These are phyloP conservation scores for Capronia coronata DNA, from an alignment of 2,329 filamentous ascomycete genomes.

Conservation along the genomic window DNA sequence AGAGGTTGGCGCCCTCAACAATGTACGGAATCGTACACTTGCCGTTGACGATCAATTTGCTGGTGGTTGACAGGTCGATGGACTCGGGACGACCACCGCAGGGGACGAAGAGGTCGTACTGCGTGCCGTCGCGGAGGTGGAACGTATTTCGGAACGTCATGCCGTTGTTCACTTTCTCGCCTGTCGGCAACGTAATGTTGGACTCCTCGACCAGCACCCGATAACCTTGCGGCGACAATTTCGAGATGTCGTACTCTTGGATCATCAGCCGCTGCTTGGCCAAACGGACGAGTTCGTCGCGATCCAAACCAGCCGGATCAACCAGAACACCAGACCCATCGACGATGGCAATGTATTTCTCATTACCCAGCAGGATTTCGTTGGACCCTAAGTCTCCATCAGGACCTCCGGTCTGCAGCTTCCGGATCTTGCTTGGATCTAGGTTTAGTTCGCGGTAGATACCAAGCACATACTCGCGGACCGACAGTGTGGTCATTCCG, in stretches of 20 bases:
- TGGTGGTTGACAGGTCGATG: constrained; percentile 83
- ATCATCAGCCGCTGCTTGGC: constrained; percentile 89
- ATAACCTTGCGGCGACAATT: constrained; percentile 82
- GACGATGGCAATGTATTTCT: constrained; percentile 93
- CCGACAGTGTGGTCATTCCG: constrained; percentile 95
- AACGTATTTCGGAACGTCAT: constrained; percentile 97
- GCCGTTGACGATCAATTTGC: constrained; percentile 81
- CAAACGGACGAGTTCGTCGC: constrained; percentile 71
- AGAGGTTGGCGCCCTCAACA: constrained; percentile 94
- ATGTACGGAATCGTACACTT: constrained; percentile 87
- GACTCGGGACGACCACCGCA: constrained; percentile 95
- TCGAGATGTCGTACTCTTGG: constrained; percentile 72
- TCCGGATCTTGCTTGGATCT: constrained; percentile 74
- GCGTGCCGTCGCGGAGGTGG: constrained; percentile 71
- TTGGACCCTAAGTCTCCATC: constrained; percentile 97
- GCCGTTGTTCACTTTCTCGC: constrained; percentile 82
- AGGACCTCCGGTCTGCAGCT: constrained; percentile 95
- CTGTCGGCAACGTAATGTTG: constrained; percentile 78
- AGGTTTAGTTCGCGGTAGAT: constrained; percentile 95
- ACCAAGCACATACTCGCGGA: constrained; percentile 90
- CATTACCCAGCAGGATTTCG: constrained; percentile 90
- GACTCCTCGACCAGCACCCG: constrained; percentile 86
- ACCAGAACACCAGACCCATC: constrained; percentile 93
- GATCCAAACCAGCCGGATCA: constrained; percentile 83
- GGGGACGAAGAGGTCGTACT: constrained; percentile 86